Evolutionary conservation across 2,329 filamentous ascomycete genomes (phyloP).

Genomic region (Pyrenophora teres): DNA sequence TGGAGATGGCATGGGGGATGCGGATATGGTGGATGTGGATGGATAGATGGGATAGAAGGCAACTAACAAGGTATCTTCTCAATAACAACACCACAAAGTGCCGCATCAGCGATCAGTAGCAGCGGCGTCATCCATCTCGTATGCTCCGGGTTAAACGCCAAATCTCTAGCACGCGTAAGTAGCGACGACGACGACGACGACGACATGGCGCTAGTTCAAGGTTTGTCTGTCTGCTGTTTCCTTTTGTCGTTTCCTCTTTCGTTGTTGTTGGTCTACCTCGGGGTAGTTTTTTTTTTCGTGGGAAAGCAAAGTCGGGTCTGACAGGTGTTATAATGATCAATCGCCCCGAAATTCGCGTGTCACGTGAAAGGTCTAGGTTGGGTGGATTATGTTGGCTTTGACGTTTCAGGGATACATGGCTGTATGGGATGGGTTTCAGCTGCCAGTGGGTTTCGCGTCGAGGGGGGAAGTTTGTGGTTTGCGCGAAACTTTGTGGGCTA

Average conservation of each 20-base stretch:
- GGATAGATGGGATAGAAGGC: too few relatives aligned
- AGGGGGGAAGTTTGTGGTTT: too few relatives aligned
- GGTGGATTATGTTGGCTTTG: neutral
- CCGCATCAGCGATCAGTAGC: slow-evolving; percentile 71
- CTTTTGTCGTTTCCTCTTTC: neutral
- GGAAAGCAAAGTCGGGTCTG: slow-evolving; percentile 7
- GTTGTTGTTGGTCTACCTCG: too few relatives aligned
- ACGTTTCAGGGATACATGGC: slow-evolving; percentile 30
- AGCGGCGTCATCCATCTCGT: slow-evolving; percentile 67
- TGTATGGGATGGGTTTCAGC: slow-evolving; percentile 36
- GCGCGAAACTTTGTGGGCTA: too few relatives aligned
- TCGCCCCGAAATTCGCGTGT: slow-evolving; percentile 5
- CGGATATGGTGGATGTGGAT: too few relatives aligned
- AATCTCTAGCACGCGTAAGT: slow-evolving; percentile 36
- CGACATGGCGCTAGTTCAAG: slow-evolving; percentile 35
- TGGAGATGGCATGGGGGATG: slow-evolving; percentile 39
- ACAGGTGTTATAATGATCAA: slow-evolving; percentile 25
- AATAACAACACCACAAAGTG: slow-evolving; percentile 75
- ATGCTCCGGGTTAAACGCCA: slow-evolving; percentile 61
- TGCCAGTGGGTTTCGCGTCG: too few relatives aligned
- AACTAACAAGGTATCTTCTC: slow-evolving; percentile 77
- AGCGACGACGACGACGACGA: slow-evolving; percentile 14
- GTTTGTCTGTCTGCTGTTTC: too few relatives aligned
- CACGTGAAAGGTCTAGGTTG: slow-evolving; percentile 25
- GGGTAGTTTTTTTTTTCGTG: neutral